Percentiles rank a stretch among this genome's conserved stretches.
Evolutionary conservation across 371 early-diverging fungal genomes (phyloP).

Genomic region (Lichtheimia hyalospora): DNA sequence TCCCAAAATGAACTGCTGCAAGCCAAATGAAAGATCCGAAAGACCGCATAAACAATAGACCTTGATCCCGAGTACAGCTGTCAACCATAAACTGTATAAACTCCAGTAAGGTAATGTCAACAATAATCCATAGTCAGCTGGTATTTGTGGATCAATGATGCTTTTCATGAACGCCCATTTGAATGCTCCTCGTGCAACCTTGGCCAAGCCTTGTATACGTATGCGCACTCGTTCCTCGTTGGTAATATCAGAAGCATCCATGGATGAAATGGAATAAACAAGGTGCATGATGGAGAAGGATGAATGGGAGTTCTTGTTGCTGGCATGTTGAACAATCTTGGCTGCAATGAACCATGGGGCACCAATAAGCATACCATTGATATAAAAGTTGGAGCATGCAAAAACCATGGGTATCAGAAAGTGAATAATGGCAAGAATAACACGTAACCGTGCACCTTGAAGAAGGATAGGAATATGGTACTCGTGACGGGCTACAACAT

Average conservation of each 20-base stretch:
- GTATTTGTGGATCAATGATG: constrained; percentile 18
- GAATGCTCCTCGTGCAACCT: constrained; percentile 19
- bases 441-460: constrained; percentile 5
- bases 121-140: neutral
- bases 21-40: constrained; percentile 24
- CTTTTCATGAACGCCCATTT: constrained; percentile 22
- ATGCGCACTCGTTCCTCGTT: neutral
- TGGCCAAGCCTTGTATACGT: constrained; percentile 24
- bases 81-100: constrained; percentile 13
- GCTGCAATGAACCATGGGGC: constrained; percentile 25
- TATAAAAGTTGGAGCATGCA: constrained; percentile 4
- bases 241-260: neutral
- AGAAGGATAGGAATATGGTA: constrained; percentile 8
- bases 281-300: neutral
- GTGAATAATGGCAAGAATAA: constrained; percentile 11
- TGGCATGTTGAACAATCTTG: constrained; percentile 18
- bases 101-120: constrained; percentile 23
- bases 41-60: constrained; percentile 28
- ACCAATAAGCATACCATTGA: constrained; percentile 16
- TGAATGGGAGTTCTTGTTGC: neutral
- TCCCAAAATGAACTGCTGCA: constrained; percentile 19
- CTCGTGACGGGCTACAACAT: constrained; percentile 12
- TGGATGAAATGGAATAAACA: neutral
- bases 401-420: constrained; percentile 18
- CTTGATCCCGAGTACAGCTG: constrained; percentile 24